Evolutionary conservation across 257 asterid genomes (phyloP).

Genomic region (Prunella vulgaris): DNA sequence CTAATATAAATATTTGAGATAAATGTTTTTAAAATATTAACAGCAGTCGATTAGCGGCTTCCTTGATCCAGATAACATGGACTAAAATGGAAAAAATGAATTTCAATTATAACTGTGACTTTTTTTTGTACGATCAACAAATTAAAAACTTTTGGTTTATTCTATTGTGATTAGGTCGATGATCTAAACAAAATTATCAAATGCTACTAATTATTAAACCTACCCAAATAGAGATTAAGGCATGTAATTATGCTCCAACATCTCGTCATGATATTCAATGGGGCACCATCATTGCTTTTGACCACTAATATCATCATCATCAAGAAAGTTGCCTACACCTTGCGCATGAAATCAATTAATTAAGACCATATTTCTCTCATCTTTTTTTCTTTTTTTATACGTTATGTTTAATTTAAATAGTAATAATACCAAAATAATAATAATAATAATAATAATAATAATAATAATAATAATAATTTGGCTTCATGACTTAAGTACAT

Average conservation of each 20-base stretch:
- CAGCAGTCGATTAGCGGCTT: no score
- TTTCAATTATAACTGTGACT: background rate
- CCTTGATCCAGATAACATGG: background rate
- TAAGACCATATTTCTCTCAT: background rate
- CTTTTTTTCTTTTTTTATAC: background rate
- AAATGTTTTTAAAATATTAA: no score
- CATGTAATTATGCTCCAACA: conserved; percentile 18
- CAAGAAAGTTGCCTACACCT: conserved; percentile 1
- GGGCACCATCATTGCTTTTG: conserved; percentile 33
- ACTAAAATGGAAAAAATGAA: background rate
- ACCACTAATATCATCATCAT: conserved; percentile 15
- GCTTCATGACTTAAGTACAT: no score
- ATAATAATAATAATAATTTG: background rate
- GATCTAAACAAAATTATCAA: background rate
- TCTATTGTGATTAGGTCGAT: no score
- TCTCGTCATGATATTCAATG: conserved; percentile 23
- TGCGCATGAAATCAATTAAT: conserved; percentile 9
- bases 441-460: background rate
- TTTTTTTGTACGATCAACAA: background rate
- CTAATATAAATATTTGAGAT: no score
- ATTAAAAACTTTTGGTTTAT: background rate
- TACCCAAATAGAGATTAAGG: background rate
- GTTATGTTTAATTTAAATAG: background rate
- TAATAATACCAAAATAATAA: background rate
- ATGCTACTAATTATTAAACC: background rate